Conservation (phyloP, 306 rosid genomes). For the Gynostemma pentaphyllum region DNA sequence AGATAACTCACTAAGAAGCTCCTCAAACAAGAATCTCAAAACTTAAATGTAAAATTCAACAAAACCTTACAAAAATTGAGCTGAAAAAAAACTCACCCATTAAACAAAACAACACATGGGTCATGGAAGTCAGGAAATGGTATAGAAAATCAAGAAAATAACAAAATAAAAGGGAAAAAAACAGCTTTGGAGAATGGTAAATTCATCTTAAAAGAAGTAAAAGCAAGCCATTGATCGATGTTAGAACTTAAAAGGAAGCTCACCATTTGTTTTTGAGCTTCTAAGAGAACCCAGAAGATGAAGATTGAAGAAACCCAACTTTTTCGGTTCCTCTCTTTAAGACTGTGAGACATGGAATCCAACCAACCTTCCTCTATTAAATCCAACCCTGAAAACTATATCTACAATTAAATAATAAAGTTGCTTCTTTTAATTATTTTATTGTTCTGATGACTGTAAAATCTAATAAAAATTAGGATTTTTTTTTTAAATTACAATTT, state of each 20-base stretch:
- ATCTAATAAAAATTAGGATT: too few species aligned
- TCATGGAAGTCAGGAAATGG: not conserved
- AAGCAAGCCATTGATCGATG: not conserved
- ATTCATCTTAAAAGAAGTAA: not conserved
- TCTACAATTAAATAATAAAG: not conserved
- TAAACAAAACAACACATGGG: conserved; percentile 1
- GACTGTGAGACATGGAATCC: conserved; percentile 29
- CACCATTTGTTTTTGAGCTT: conserved; percentile 19
- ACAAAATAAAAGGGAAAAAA: not conserved
- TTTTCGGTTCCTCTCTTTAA: conserved; percentile 7
- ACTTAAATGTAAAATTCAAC: not conserved
- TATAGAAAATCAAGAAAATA: not conserved
- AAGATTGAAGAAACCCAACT: conserved; percentile 10
- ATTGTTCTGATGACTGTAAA: not conserved
- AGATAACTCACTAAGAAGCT: conserved; percentile 12
- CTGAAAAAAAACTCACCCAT: not conserved
- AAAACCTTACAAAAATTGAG: not conserved
- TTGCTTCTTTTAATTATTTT: conserved; percentile 14
- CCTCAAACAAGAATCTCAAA: conserved; percentile 9
- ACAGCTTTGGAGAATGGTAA: not conserved
- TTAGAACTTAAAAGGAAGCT: conserved; percentile 15
- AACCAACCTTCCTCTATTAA: conserved; percentile 24
- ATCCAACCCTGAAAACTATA: conserved; percentile 22
- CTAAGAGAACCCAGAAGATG: conserved; percentile 4
- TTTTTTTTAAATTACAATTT: too few species aligned